Base-by-base conservation (phyloP, 768 basidiomycete genomes). In the Ephemerocybe angulata region DNA sequence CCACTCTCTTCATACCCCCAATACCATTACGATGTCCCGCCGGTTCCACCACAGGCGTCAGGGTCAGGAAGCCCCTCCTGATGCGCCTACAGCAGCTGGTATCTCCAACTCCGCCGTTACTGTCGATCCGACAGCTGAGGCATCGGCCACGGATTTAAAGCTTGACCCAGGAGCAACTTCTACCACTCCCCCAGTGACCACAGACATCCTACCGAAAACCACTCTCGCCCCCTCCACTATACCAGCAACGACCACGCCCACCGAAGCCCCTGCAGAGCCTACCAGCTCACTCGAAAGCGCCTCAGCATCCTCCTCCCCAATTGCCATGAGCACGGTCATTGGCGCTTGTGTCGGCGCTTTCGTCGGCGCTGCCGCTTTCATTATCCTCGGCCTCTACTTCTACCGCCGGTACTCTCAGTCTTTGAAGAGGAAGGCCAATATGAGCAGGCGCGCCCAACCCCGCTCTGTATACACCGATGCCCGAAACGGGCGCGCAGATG, bases 291-390 rank as follows among this genome's bases (percentile, higher is more conserved):
- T 64, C 11, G 60, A 58, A 1, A 60, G 68, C 30, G 65, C 70
- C 25, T 58, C 46, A 40, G 54, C 60, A 44, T 53, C 65, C 17
- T 58, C 62, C 35, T 67, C 67, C 19, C 55, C 67, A 4, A 78
- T 82, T 15, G 63, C 80, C 3, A 60, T 79, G 54, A 72, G 76
- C 54, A 79, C 83, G 4, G 85, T 87, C 30, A 72, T 89, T 30
- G 87, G 79, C 3, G 77, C 78, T 21, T 88, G 87, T 58, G 70
- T 86, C 1, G 86, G 79, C 3, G 82, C 84, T 24, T 76, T 87
- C 60, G 78, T 78, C 35, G 79, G 84, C 42, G 73, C 77, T 28
- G 62, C 76, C 29, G 66, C 79, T 21, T 67, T 88, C 46, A 73
- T 81, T 38, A 60, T 83, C 10, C 68, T 86, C 50, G 80, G 70